These are phyloP conservation scores for Aspergillus awamori DNA, from an alignment of 2,329 filamentous ascomycete species.

Conservation along the genomic window DNA sequence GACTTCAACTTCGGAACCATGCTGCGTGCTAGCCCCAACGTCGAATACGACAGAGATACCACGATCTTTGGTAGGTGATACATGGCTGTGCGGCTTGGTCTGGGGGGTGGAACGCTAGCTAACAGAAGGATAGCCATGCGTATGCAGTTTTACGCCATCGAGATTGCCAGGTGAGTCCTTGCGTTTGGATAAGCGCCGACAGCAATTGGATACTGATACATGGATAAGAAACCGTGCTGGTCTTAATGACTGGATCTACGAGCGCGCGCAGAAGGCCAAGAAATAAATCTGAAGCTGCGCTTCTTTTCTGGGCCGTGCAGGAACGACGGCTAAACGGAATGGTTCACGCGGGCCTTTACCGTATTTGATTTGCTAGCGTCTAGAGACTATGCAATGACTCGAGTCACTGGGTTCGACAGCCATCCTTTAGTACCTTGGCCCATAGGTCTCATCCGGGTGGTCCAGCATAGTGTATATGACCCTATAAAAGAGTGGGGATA, in stretches of 20 bases:
- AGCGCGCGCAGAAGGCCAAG: conserved; percentile 60
- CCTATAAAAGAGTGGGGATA: background rate
- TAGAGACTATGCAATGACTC: background rate
- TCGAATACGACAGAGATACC: conserved; percentile 82
- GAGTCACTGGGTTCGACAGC: background rate
- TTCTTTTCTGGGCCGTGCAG: background rate
- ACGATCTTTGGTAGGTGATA: conserved; percentile 79
- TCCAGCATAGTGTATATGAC: background rate
- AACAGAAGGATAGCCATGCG: conserved; percentile 56
- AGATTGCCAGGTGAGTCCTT: conserved; percentile 65
- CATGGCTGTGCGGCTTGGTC: background rate
- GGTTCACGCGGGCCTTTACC: background rate
- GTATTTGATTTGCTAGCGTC: conserved; percentile 1
- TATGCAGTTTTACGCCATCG: conserved; percentile 83
- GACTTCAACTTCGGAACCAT: conserved; percentile 99
- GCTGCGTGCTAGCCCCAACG: conserved; percentile 74
- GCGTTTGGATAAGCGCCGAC: background rate
- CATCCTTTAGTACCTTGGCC: background rate
- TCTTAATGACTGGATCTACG: conserved; percentile 96
- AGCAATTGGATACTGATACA: background rate
- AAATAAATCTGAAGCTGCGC: conserved; percentile 20
- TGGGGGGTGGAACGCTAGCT: conserved; percentile 7
- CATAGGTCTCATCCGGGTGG: background rate
- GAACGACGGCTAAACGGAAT: background rate
- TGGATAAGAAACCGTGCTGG: conserved; percentile 72